Conservation (phyloP, 108 stramenopile species). For the Fragilariopsis cylindrus region DNA sequence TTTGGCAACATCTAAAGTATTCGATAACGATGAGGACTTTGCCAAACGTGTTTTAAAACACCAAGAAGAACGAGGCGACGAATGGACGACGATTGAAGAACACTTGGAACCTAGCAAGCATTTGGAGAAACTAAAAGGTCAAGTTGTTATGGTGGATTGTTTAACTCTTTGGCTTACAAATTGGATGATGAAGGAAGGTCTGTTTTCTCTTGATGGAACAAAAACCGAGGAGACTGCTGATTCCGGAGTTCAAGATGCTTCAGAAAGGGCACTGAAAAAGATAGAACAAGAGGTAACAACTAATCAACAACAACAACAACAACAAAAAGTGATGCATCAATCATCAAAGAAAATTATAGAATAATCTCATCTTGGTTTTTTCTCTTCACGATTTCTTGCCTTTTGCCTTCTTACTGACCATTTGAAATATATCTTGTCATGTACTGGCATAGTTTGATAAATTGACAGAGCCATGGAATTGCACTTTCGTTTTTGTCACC, state of each 20-base stretch:
- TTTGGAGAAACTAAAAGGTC: conserved; percentile 28
- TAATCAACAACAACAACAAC: neutral
- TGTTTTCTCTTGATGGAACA: conserved; percentile 26
- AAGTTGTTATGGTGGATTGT: conserved; percentile 58
- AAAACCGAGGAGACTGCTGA: conserved; percentile 3
- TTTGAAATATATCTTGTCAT: too few relatives aligned
- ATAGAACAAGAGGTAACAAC: conserved; percentile 11
- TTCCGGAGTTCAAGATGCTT: neutral
- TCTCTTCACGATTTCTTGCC: too few relatives aligned
- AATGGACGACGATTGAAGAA: conserved; percentile 59
- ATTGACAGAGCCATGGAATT: conserved; percentile 43
- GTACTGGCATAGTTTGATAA: conserved; percentile 30
- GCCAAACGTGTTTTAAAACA: conserved; percentile 43
- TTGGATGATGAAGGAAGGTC: conserved; percentile 45
- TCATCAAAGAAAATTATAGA: conserved; percentile 28
- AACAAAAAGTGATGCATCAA: conserved; percentile 15
- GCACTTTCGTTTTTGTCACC: conserved; percentile 56
- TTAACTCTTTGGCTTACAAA: conserved; percentile 63
- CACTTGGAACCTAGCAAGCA: conserved; percentile 45
- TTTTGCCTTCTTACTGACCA: too few relatives aligned
- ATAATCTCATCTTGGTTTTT: too few relatives aligned
- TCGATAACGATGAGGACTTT: conserved; percentile 43
- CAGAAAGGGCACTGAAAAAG: conserved; percentile 3
- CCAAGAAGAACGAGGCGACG: conserved; percentile 39
- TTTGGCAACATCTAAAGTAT: conserved; percentile 43